A percentile compares a stretch with the other conserved stretches of the same genome.
Conservation (phyloP, 768 basidiomycete species). For the Leccinum disarticulatum region DNA sequence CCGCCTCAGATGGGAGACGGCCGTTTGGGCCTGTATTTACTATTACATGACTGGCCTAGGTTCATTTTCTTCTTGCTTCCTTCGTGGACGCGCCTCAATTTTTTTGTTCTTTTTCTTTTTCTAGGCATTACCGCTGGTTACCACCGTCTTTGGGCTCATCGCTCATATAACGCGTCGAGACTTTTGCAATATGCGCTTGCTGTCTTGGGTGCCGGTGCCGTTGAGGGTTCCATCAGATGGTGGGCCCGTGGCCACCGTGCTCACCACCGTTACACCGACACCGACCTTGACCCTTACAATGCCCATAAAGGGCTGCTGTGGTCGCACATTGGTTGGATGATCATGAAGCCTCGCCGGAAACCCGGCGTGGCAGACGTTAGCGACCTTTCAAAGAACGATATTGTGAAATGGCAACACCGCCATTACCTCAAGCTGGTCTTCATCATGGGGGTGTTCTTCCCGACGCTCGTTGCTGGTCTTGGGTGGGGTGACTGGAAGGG, state of each 20-base stretch:
- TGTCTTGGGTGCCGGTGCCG: slow-evolving; percentile 84
- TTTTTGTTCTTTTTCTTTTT: slow-evolving; percentile 35
- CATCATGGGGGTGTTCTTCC: slow-evolving; percentile 68
- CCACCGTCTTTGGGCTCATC: slow-evolving; percentile 96
- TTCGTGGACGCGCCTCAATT: neutral
- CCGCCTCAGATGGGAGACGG: slow-evolving; percentile 70
- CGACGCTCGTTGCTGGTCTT: slow-evolving; percentile 75
- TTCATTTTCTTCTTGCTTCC: slow-evolving; percentile 35
- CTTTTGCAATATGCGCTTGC: slow-evolving; percentile 87
- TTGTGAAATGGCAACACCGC: slow-evolving; percentile 87
- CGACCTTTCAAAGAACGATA: slow-evolving; percentile 75
- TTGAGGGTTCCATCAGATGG: slow-evolving; percentile 98
- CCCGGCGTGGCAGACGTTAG: slow-evolving; percentile 90
- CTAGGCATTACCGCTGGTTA: slow-evolving; percentile 89
- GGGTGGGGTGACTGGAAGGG: slow-evolving; percentile 86
- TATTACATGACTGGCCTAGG: slow-evolving; percentile 85
- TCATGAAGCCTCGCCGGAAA: slow-evolving; percentile 85
- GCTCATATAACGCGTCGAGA: slow-evolving; percentile 88
- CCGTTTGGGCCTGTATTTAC: slow-evolving; percentile 62
- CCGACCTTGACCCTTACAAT: slow-evolving; percentile 94
- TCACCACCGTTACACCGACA: slow-evolving; percentile 96
- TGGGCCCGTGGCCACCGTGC: slow-evolving; percentile 98
- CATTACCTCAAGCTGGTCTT: slow-evolving; percentile 73
- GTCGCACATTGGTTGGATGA: slow-evolving; percentile 92
- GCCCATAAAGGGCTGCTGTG: slow-evolving; percentile 86